Evolutionary conservation across 306 rosid species (phyloP).

Genomic region (Senna tora): DNA sequence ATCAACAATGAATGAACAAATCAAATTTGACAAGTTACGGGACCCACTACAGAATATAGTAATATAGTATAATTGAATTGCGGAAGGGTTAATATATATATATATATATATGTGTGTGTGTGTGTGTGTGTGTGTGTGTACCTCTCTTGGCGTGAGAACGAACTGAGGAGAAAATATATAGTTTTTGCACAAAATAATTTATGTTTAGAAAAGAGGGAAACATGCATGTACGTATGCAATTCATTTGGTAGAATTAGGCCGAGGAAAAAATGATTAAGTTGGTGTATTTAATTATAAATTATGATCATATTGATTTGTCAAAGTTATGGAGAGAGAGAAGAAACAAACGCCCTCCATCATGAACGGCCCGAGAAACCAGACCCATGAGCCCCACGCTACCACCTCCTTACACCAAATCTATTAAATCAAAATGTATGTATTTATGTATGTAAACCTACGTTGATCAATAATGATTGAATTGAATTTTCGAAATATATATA

Average conservation of each 20-base stretch:
- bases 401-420: constrained; percentile 97
- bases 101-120: constrained; percentile 46
- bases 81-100: not conserved
- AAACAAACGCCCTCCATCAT: constrained; percentile 97
- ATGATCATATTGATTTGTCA: too few species aligned
- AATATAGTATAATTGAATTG: not conserved
- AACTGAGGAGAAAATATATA: too few species aligned
- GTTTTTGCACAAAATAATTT: too few species aligned
- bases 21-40: not conserved
- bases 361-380: constrained; percentile 98
- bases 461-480: too few species aligned
- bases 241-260: not conserved
- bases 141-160: too few species aligned
- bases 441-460: too few species aligned
- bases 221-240: not conserved
- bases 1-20: too few species aligned
- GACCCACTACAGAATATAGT: not conserved
- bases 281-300: too few species aligned
- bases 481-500: too few species aligned
- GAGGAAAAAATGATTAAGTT: constrained; percentile 26
- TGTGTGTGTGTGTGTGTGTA: too few species aligned
- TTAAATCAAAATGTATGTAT: too few species aligned
- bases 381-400: constrained; percentile 99
- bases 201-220: too few species aligned
- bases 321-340: constrained; percentile 25